phyloP scores from a whole-genome alignment of 768 basidiomycete species.

The Phylloporus sp. region DNA sequence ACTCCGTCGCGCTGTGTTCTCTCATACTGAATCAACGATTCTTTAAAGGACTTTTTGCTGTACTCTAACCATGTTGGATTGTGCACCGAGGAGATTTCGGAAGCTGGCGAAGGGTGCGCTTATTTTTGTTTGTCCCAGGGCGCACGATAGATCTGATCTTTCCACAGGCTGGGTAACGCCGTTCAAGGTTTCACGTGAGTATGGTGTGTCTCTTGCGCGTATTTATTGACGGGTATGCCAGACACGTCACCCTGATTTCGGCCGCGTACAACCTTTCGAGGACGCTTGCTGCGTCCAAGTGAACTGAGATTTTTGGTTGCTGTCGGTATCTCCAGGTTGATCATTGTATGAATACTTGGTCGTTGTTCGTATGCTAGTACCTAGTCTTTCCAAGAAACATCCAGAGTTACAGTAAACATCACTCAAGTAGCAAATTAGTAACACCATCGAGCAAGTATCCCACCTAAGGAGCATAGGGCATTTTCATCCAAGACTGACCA shows the following conservation, averaged over 20 bases:
- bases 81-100: slow-evolving; percentile 82
- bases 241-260: slow-evolving; percentile 80
- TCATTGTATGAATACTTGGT: too few relatives aligned
- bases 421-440: too few relatives aligned
- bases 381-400: too few relatives aligned
- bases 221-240: slow-evolving; percentile 21
- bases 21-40: background rate
- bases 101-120: slow-evolving; percentile 74
- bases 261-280: slow-evolving; percentile 80
- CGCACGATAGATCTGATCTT: background rate
- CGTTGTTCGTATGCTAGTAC: too few relatives aligned
- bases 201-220: background rate
- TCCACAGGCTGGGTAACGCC: slow-evolving; percentile 68
- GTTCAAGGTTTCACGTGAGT: slow-evolving; percentile 88
- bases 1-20: background rate
- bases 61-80: slow-evolving; percentile 86
- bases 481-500: too few relatives aligned
- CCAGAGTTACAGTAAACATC: too few relatives aligned
- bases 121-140: background rate
- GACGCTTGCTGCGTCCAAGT: slow-evolving; percentile 35
- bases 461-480: too few relatives aligned
- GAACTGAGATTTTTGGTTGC: too few relatives aligned
- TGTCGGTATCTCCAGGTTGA: too few relatives aligned
- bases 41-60: slow-evolving; percentile 60
- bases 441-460: too few relatives aligned